These are phyloP conservation scores for Tagetes erecta DNA, from an alignment of 129 eudicot species.

Conservation along the genomic window DNA sequence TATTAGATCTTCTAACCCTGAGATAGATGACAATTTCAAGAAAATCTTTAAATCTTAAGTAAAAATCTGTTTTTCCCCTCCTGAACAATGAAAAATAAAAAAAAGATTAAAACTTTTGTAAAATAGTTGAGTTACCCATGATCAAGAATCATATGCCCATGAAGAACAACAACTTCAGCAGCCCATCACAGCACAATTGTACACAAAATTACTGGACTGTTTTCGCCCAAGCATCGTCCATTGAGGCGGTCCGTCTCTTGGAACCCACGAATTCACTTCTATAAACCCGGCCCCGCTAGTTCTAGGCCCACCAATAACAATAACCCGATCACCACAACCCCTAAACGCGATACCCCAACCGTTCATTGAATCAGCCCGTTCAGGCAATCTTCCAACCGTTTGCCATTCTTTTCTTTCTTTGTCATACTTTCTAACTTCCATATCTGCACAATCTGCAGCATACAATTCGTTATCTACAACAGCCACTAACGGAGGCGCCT, in stretches of 20 bases:
- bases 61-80: constrained; percentile 41
- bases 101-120: constrained; percentile 23
- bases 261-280: constrained; percentile 80
- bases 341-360: constrained; percentile 93
- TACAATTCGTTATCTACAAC: constrained; percentile 78
- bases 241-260: constrained; percentile 64
- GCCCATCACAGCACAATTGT: constrained; percentile 96
- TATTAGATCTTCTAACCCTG: constrained; percentile 44
- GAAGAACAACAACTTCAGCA: constrained; percentile 55
- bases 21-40: constrained; percentile 37
- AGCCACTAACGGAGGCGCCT: constrained; percentile 86
- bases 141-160: constrained; percentile 46
- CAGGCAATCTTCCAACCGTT: constrained; percentile 75
- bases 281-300: constrained; percentile 56
- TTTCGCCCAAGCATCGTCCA: constrained; percentile 72
- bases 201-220: constrained; percentile 73
- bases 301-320: constrained; percentile 79
- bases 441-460: constrained; percentile 78
- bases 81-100: constrained; percentile 32
- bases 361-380: constrained; percentile 67
- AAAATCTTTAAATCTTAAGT: constrained; percentile 54
- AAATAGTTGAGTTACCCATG: constrained; percentile 35
- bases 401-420: constrained; percentile 53
- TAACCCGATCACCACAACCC: constrained; percentile 85
- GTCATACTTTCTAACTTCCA: constrained; percentile 73